These are phyloP conservation scores for Penicillium sp. DNA, from an alignment of 2,329 filamentous ascomycete genomes.

Conservation along the genomic window DNA sequence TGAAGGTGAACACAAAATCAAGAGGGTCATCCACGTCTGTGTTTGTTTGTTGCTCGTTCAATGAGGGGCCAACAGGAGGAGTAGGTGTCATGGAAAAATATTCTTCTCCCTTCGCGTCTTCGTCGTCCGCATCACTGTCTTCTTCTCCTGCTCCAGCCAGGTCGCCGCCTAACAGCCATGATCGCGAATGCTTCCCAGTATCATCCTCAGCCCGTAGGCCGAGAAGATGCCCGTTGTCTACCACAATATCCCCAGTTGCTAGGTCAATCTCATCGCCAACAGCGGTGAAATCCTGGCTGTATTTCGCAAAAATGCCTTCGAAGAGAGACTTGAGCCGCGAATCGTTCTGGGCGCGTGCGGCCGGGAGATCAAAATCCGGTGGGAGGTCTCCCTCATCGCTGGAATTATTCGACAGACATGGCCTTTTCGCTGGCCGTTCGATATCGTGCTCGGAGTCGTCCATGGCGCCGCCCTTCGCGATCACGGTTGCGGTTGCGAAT, in stretches of 20 bases:
- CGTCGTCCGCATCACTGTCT: slow-evolving; percentile 5
- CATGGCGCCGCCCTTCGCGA: not conserved
- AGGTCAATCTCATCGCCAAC: slow-evolving; percentile 89
- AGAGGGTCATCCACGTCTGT: not conserved
- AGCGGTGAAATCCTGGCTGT: slow-evolving; percentile 74
- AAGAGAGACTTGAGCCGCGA: slow-evolving; percentile 75
- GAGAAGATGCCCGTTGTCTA: slow-evolving; percentile 82
- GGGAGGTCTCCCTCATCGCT: slow-evolving; percentile 21
- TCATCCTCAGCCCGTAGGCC: slow-evolving; percentile 59
- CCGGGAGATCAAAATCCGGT: slow-evolving; percentile 54
- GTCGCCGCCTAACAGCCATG: slow-evolving; percentile 23
- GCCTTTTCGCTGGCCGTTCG: slow-evolving; percentile 52
- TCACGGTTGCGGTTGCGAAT: not conserved
- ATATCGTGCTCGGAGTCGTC: slow-evolving; percentile 15
- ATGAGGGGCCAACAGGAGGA: not conserved
- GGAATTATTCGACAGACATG: slow-evolving; percentile 46
- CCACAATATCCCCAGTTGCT: slow-evolving; percentile 72
- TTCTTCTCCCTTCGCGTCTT: slow-evolving; percentile 3
- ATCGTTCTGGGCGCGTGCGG: slow-evolving; percentile 64
- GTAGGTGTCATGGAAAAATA: not conserved
- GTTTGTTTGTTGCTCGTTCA: not conserved
- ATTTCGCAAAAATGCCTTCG: slow-evolving; percentile 86
- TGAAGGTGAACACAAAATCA: slow-evolving; percentile 9
- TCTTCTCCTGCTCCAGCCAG: slow-evolving; percentile 10
- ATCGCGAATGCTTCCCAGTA: slow-evolving; percentile 34